Conservation (phyloP, 2,329 filamentous ascomycete genomes). For the Ophiocordyceps polyrhachis-furcata region DNA sequence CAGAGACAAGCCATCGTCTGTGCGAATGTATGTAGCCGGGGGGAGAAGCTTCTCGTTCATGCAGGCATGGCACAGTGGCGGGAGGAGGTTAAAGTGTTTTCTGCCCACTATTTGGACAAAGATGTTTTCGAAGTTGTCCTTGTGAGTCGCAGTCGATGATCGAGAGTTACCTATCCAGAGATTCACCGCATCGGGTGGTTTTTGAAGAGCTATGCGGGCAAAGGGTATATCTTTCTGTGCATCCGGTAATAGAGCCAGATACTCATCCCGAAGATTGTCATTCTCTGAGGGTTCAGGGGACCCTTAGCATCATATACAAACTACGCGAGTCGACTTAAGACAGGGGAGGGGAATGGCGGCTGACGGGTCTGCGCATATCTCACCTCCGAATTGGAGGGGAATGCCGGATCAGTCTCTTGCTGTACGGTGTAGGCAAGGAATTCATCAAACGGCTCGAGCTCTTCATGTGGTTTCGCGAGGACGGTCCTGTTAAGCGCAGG, state of each 20-base stretch:
- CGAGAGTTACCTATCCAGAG: conserved; percentile 63
- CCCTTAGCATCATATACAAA: background rate
- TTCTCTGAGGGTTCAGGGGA: conserved; percentile 36
- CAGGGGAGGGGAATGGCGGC: conserved; percentile 6
- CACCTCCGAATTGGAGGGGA: conserved; percentile 24
- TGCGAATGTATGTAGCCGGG: conserved; percentile 38
- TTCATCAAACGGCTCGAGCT: conserved; percentile 37
- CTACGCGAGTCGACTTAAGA: background rate
- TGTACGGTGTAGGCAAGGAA: conserved; percentile 43
- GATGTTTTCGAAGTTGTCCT: conserved; percentile 73
- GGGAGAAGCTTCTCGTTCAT: conserved; percentile 43
- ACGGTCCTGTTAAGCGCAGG: conserved; percentile 14
- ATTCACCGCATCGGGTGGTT: conserved; percentile 56
- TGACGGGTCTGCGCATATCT: conserved; percentile 60
- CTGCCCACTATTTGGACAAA: conserved; percentile 57
- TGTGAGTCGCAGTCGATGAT: conserved; percentile 55
- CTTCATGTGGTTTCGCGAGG: conserved; percentile 58
- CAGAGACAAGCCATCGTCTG: conserved; percentile 10
- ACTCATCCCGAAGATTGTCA: conserved; percentile 63
- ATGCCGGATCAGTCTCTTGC: conserved; percentile 30
- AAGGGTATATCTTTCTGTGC: conserved; percentile 49
- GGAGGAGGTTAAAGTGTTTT: conserved; percentile 59
- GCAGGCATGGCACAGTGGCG: conserved; percentile 50
- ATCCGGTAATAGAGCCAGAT: conserved; percentile 40
- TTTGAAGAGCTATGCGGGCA: conserved; percentile 50